Evolutionary conservation across 2,329 filamentous ascomycete genomes (phyloP), one percentile per base, ranked within the genome.

Genomic region (Aspergillus sp.): DNA sequence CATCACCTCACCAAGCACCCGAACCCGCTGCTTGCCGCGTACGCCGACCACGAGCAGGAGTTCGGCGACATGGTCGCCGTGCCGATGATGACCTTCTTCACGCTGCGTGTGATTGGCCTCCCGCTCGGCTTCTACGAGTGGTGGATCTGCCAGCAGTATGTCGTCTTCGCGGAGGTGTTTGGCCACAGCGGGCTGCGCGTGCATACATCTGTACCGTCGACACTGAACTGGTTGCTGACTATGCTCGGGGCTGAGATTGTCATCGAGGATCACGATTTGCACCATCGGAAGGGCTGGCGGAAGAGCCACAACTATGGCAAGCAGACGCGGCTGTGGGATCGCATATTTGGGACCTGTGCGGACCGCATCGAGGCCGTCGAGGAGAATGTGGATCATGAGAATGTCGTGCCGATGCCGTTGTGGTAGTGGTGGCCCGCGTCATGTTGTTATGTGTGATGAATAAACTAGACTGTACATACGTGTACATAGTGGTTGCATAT

Each of bases 1-100:
- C 53, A 56, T 41, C 53, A 56, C 35, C 51, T 56, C 22, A 53
- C 53, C 32, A 56, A 53, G 20, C 53, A 56, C 19, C 53, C 53
- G 0, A 56, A 53, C 36, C 50, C 50, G 13, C 35, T 56, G 1
- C 50, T 56, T 2, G 32, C 53, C 3, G 45, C 45, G 11, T 56
- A 53, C 35, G 53, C 53, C 4, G 53, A 56, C 50, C 44, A 47
- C 44, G 47, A 50, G n/a, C 50, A 56, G 41, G 53, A 56, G 6
- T 50, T 53, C 33, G 43, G 52, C 40, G 53, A 56, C 24, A 53
- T 53, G 43, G 47, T 53, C 20, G 51, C 47, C 17, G 49, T 53
- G 10, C 53, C 53, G 1, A 11, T 53, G 6, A 36, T 53, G 24
- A 43, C 53, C 1, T 56, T 47, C 47, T 22, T 32, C 38, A 45